A percentile compares a stretch with the other conserved stretches of the same genome.
phyloP scores from a whole-genome alignment of 23 red algal genomes.

The Chondrus crispus region DNA sequence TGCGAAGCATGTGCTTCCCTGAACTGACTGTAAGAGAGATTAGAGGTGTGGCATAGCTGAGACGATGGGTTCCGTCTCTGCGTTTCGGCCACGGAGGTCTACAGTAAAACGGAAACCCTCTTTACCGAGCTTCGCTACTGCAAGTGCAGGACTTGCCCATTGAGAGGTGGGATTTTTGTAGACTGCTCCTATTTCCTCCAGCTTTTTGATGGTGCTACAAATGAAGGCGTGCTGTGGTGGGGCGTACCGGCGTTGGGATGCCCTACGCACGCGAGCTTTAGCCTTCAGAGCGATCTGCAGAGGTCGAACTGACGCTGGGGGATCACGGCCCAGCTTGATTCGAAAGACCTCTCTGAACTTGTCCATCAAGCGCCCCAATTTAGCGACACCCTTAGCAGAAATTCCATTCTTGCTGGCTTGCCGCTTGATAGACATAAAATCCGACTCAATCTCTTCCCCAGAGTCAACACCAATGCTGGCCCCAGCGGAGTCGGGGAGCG shows the following conservation, averaged over 20 bases:
- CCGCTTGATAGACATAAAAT: not conserved
- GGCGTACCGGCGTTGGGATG: not conserved
- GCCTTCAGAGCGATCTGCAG: not conserved
- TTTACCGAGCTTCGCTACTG: slow-evolving; percentile 9
- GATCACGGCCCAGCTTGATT: not conserved
- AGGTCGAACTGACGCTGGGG: not conserved
- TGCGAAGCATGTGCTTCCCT: not conserved
- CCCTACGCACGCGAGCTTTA: not conserved
- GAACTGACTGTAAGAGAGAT: not conserved
- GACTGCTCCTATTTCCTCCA: slow-evolving; percentile 16
- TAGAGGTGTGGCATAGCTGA: slow-evolving; percentile 1
- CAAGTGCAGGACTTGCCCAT: not conserved
- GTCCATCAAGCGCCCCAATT: not conserved
- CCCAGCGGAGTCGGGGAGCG: not conserved
- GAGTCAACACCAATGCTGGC: not conserved
- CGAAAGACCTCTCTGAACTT: slow-evolving; percentile 14
- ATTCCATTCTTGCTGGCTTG: not conserved
- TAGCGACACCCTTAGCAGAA: not conserved
- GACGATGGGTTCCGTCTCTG: not conserved
- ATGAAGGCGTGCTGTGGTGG: not conserved
- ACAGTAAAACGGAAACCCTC: slow-evolving; percentile 1
- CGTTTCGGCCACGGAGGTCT: not conserved
- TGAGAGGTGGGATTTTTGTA: not conserved
- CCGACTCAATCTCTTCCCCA: not conserved
- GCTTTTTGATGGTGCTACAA: not conserved